Base-by-base conservation (phyloP, 1,139 yeast species). In the Nakaseomyces delphensis region DNA sequence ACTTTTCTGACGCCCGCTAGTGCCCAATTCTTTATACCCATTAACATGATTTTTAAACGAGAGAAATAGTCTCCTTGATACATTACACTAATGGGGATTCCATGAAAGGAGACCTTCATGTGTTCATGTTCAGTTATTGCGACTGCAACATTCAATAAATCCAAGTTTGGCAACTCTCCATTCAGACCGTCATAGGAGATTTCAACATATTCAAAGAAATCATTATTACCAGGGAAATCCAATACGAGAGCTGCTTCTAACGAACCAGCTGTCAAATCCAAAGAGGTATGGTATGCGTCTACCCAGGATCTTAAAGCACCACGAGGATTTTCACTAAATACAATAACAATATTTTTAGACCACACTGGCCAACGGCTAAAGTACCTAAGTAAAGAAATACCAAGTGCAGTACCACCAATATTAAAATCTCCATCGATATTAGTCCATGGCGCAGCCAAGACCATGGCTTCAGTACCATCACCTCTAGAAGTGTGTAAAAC, bases 381-480 rank as follows among this genome's bases (percentile, higher is more conserved):
- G 63, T 83, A 91, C 48, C 91, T 70, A 0, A 93, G 80, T 50
- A 93, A 66, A 0, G 93, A 79, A 14, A 84, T 63, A 1, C 81
- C 75, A 32, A 89, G 61, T 0, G 95, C 74, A 28, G 85, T 69
- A 1, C 95, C 98, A 24, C 96, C 95, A 48, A 77, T 72, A 61
- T 91, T 91, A 54, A 62, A 65, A 38, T 67, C 64, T 1, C 73
- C 74, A 50, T 76, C 77, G 24, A 71, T 65, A 49, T 80, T 84
- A 40, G 57, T 63, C 93, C 96, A 91, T 0, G 98, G 96, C 5
- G 93, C 87, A 8, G 82, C 83, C 38, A 93, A 63, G 2, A 89
- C 95, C 77, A 93, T 83, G 0, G 96, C 87, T 60, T 93, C 98
- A 1, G 97, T 87, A 48, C 91, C 94, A 55, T 91, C 97, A 19